phyloP scores from a whole-genome alignment of 768 basidiomycete genomes.

The Leucogyrophana mollusca region DNA sequence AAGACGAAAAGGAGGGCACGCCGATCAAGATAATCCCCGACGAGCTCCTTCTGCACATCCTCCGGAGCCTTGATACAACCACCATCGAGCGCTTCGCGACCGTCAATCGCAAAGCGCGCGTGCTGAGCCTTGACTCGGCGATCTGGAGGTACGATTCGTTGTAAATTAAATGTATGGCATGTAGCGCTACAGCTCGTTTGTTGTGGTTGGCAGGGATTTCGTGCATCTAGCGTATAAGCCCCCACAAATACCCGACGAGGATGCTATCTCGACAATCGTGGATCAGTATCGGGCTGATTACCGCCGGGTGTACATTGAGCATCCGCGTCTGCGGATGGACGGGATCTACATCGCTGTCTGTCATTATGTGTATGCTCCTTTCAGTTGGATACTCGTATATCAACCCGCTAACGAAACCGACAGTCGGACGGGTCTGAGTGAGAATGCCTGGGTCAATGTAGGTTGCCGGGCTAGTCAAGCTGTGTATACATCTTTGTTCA shows the following conservation, averaged over 20 bases:
- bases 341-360: constrained; percentile 92
- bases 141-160: constrained; percentile 70
- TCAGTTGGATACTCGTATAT: constrained; percentile 1
- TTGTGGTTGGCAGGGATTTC: constrained; percentile 66
- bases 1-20: constrained; percentile 59
- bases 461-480: constrained; percentile 20
- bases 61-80: constrained; percentile 64
- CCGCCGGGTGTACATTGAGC: constrained; percentile 77
- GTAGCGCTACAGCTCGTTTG: too few species aligned
- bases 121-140: constrained; percentile 64
- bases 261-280: constrained; percentile 48
- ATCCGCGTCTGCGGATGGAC: constrained; percentile 81
- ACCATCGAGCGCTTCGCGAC: constrained; percentile 76
- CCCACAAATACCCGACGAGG: constrained; percentile 65
- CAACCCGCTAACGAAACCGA: constrained; percentile 11
- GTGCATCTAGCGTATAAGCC: constrained; percentile 68
- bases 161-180: not conserved
- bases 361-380: constrained; percentile 70
- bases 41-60: constrained; percentile 68
- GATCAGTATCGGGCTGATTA: constrained; percentile 60
- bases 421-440: constrained; percentile 74
- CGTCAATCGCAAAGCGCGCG: constrained; percentile 71
- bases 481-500: constrained; percentile 3
- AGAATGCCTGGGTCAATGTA: constrained; percentile 87
- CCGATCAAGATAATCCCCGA: constrained; percentile 66